Conservation (phyloP, 805 yeast genomes). For the Sugiyamaella lignohabitans region DNA sequence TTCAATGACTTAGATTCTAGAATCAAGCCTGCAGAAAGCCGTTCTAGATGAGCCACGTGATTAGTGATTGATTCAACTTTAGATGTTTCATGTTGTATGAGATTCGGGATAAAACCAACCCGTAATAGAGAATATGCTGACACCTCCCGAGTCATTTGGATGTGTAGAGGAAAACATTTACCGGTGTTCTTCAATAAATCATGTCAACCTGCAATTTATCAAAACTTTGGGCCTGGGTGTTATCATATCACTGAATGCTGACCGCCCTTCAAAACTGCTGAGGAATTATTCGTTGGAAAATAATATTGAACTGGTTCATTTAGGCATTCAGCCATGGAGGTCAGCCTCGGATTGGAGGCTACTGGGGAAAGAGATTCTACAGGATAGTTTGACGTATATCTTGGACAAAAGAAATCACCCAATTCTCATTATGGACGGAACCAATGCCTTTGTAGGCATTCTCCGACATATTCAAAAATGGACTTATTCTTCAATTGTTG, state of each 20-base stretch:
- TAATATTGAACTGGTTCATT: conserved; percentile 30
- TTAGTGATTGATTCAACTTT: no score
- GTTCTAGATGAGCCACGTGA: no score
- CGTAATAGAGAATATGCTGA: conserved; percentile 47
- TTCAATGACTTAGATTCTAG: no score
- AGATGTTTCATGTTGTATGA: no score
- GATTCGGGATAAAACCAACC: neutral
- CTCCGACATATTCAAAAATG: conserved; percentile 80
- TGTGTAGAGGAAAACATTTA: conserved; percentile 82
- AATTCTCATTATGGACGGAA: conserved; percentile 67
- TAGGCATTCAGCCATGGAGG: conserved; percentile 35
- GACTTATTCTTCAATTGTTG: conserved; percentile 77
- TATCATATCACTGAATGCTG: conserved; percentile 74
- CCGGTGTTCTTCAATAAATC: conserved; percentile 72
- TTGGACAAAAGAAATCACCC: conserved; percentile 61
- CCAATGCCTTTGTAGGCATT: conserved; percentile 73
- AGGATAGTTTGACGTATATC: conserved; percentile 57
- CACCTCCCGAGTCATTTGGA: conserved; percentile 91
- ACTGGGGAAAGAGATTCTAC: conserved; percentile 57
- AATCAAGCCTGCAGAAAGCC: no score
- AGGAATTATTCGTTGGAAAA: conserved; percentile 52
- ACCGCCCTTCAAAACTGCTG: conserved; percentile 69
- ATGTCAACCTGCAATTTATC: conserved; percentile 70
- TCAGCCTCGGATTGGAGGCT: conserved; percentile 62
- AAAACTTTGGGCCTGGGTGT: conserved; percentile 64